Percentiles rank a stretch among this genome's conserved stretches.
phyloP scores from a whole-genome alignment of 2,329 filamentous ascomycete genomes.

The Beauveria pseudobassiana region DNA sequence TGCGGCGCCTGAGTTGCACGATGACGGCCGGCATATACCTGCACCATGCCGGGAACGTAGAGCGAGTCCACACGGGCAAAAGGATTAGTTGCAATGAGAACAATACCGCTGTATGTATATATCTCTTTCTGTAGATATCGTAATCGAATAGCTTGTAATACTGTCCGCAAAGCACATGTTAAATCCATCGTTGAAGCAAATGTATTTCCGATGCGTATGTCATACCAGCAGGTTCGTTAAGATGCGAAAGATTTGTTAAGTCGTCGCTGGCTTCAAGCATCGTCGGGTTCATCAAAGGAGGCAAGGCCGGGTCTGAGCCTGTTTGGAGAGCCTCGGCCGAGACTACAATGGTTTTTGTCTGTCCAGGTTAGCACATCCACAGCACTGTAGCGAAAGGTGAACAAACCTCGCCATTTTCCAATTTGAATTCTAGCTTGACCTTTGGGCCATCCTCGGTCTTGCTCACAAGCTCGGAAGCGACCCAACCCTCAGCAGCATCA shows the following conservation, averaged over 20 bases:
- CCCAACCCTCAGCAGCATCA: slow-evolving; percentile 91
- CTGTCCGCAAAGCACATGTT: slow-evolving; percentile 38
- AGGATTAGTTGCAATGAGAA: slow-evolving; percentile 95
- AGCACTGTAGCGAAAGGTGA: background rate
- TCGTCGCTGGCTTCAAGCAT: slow-evolving; percentile 99
- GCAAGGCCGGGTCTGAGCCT: slow-evolving; percentile 69
- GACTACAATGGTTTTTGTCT: slow-evolving; percentile 77
- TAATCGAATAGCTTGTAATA: slow-evolving; percentile 93
- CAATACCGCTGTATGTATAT: slow-evolving; percentile 98
- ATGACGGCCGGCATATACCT: slow-evolving; percentile 96
- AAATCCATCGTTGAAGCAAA: slow-evolving; percentile 13
- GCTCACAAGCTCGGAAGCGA: slow-evolving; percentile 87
- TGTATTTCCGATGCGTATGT: background rate
- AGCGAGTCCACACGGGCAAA: slow-evolving; percentile 96
- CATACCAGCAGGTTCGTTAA: slow-evolving; percentile 95
- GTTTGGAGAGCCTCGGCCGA: slow-evolving; percentile 68
- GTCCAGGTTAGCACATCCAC: slow-evolving; percentile 16
- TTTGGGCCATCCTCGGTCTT: slow-evolving; percentile 81
- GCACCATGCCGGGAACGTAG: slow-evolving; percentile 99
- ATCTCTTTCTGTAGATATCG: slow-evolving; percentile 98
- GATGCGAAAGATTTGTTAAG: slow-evolving; percentile 90
- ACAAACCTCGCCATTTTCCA: slow-evolving; percentile 85
- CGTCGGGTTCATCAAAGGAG: slow-evolving; percentile 93
- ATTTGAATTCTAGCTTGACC: slow-evolving; percentile 76
- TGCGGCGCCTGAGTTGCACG: slow-evolving; percentile 94